Percentiles rank a stretch among this genome's conserved stretches.
Conservation (phyloP, 129 eudicot genomes). For the Escallonia rubra region DNA sequence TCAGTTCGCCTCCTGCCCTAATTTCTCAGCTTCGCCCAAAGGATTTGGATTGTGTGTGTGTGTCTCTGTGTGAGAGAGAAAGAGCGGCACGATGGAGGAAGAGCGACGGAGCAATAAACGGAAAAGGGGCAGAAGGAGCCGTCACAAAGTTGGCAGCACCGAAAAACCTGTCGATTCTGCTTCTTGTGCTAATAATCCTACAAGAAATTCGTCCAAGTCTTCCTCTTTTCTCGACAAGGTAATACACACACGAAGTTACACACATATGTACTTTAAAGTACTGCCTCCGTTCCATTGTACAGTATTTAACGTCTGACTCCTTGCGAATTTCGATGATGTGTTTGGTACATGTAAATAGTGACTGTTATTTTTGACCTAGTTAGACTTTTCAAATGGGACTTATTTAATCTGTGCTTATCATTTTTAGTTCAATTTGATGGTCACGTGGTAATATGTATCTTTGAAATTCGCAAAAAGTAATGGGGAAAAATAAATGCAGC, state of each 20-base stretch:
- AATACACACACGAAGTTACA: background rate
- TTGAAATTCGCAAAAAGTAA: too few relatives aligned
- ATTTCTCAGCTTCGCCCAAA: too few relatives aligned
- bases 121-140: conserved; percentile 42
- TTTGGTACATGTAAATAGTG: too few relatives aligned
- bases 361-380: too few relatives aligned
- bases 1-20: too few relatives aligned
- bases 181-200: conserved; percentile 5
- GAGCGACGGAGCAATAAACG: conserved; percentile 44
- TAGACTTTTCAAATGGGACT: too few relatives aligned
- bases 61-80: background rate
- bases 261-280: background rate
- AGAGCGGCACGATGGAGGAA: conserved; percentile 30
- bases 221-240: conserved; percentile 70
- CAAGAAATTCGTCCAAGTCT: conserved; percentile 32
- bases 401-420: too few relatives aligned
- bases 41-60: too few relatives aligned
- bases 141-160: conserved; percentile 10
- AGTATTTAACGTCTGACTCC: background rate
- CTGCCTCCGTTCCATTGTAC: background rate
- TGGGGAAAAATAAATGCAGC: too few relatives aligned
- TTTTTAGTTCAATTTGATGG: too few relatives aligned
- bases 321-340: background rate
- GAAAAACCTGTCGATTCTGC: conserved; percentile 10
- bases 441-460: too few relatives aligned